Evolutionary conservation across 2,329 filamentous ascomycete genomes (phyloP).

Genomic region (Nemania diffusa): DNA sequence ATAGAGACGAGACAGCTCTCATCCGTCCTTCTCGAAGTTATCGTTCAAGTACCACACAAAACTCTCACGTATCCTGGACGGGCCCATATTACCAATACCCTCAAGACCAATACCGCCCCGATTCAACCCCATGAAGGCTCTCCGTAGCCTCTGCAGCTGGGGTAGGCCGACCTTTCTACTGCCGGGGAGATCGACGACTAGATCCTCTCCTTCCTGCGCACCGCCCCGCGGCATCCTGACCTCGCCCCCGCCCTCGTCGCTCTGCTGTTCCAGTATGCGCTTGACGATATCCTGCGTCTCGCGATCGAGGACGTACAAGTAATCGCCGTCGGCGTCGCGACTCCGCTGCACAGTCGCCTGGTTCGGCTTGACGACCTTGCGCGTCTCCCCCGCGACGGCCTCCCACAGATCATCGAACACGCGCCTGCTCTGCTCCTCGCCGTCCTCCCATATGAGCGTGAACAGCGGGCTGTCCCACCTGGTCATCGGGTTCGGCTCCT

Average conservation of each 20-base stretch:
- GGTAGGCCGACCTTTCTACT: constrained; percentile 74
- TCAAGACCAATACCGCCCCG: constrained; percentile 73
- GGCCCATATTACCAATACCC: constrained; percentile 63
- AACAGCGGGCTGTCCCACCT: constrained; percentile 88
- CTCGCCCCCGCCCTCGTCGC: constrained; percentile 71
- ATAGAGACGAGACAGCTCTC: constrained; percentile 34
- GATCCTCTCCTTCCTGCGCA: constrained; percentile 55
- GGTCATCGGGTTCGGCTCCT: constrained; percentile 87
- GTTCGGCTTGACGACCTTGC: constrained; percentile 77
- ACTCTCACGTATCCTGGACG: constrained; percentile 66
- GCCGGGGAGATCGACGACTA: constrained; percentile 72
- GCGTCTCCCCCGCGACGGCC: constrained; percentile 70
- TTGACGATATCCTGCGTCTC: constrained; percentile 81
- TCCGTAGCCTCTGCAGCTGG: constrained; percentile 79
- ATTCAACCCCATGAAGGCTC: constrained; percentile 82
- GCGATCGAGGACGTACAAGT: constrained; percentile 82
- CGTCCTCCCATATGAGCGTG: constrained; percentile 80
- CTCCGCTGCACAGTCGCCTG: constrained; percentile 75
- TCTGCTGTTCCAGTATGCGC: constrained; percentile 74
- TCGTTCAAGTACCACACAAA: constrained; percentile 76
- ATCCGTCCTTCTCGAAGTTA: constrained; percentile 68
- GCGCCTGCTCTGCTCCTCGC: constrained; percentile 63
- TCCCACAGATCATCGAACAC: constrained; percentile 79
- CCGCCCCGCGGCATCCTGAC: constrained; percentile 59
- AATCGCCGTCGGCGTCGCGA: constrained; percentile 74